Evolutionary conservation across 257 asterid species (phyloP), one percentile per base, ranked within the genome.

Genomic region (Solanum neorickii): DNA sequence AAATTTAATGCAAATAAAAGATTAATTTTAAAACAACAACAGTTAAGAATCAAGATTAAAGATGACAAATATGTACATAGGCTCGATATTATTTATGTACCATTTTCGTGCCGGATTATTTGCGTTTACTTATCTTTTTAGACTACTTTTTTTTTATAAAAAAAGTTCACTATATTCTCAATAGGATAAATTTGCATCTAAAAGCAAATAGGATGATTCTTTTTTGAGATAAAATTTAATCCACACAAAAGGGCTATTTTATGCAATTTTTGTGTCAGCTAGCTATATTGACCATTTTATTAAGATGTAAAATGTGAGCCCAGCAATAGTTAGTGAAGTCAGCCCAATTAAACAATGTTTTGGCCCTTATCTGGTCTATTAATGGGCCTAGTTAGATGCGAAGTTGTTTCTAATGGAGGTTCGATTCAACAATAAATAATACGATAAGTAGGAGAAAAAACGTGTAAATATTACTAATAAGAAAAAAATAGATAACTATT

Each of bases 381-480:
- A 33, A 33, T 70, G 44, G 44, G 44, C 78, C 2, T 18, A 16
- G 12, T 37, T 15, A 14, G 31, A 70, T 15, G 76, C 41, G 7
- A 23, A 52, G 23, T 52, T 52, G n/a, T 37, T 37, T 6, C 39
- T 6, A 7, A 37, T 6, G 1, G 39, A 37, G 39, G 39, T 6
- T 37, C 39, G 39, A 37, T 37, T 37, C 1, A 37, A 0, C 7
- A 37, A 37, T 0, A 37, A 37, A 37, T 37, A 37, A 37, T 6
- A 37, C 7, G 7, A 37, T 37, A 37, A 37, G 39, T 37, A 5
- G 39, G 39, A 37, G 39, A 37, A 37, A 37, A 37, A 37, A 37
- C 1, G 39, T 37, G 1, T 1, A 5, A 37, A 6, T 37, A 37
- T 0, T 6, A 37, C 0, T 5, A 5, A 35, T 35, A 35, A 5